These are phyloP conservation scores for Sporothrix globosa DNA, from an alignment of 2,329 filamentous ascomycete species.

Conservation along the genomic window DNA sequence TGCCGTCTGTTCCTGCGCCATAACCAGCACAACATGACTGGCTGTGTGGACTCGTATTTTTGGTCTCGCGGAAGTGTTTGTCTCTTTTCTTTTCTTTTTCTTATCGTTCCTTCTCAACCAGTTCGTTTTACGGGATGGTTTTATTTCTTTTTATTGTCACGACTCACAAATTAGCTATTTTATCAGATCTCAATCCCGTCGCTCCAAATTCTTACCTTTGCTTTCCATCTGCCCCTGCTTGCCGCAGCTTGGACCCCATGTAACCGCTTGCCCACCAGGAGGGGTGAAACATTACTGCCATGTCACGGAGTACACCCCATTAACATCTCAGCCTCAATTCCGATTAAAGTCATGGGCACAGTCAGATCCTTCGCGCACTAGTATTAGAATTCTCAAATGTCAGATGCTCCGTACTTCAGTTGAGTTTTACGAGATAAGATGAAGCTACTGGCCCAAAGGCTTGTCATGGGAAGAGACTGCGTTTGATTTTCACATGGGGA, in stretches of 20 bases:
- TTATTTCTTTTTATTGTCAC: background rate
- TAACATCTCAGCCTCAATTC: background rate
- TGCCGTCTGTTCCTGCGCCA: slow-evolving; percentile 20
- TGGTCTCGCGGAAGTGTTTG: background rate
- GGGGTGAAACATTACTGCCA: slow-evolving; percentile 32
- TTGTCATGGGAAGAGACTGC: background rate
- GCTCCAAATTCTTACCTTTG: background rate
- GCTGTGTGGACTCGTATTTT: too few species aligned
- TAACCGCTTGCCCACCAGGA: slow-evolving; percentile 31
- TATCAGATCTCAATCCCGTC: background rate
- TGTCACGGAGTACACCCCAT: slow-evolving; percentile 25
- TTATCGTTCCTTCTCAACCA: background rate
- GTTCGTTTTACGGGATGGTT: background rate
- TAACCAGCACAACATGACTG: background rate
- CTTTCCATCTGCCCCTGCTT: slow-evolving; percentile 18
- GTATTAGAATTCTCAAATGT: background rate
- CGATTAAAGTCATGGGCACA: background rate
- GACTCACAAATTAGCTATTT: background rate
- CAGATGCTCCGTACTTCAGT: background rate
- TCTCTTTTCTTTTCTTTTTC: background rate
- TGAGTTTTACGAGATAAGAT: background rate
- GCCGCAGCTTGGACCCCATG: slow-evolving; percentile 31
- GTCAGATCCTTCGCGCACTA: background rate
- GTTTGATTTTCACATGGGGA: background rate
- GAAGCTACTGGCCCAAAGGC: background rate